Evolutionary conservation across 495 filamentous ascomycete genomes (phyloP).

Genomic region (Aspergillus saccharolyticus): DNA sequence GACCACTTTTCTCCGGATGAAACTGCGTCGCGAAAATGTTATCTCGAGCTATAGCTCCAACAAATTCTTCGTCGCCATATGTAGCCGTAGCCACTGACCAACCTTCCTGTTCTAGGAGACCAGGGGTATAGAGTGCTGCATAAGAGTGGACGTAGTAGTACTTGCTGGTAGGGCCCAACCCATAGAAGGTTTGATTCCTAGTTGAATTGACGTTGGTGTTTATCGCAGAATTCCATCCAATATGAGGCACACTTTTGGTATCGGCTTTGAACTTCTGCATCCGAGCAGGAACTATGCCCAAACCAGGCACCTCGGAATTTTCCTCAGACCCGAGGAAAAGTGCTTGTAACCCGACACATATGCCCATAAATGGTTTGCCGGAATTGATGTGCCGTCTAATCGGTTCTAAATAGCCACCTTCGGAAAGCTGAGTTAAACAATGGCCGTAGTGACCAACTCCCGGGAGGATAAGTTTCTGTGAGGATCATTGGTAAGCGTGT

Average conservation of each 20-base stretch:
- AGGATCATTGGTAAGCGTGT: conserved; percentile 19
- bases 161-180: conserved; percentile 72
- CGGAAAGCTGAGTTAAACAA: conserved; percentile 76
- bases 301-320: conserved; percentile 59
- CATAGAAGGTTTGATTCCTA: conserved; percentile 59
- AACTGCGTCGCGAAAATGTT: conserved; percentile 93
- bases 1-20: conserved; percentile 94
- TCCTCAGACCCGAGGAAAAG: conserved; percentile 83
- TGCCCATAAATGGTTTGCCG: conserved; percentile 95
- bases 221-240: conserved; percentile 92
- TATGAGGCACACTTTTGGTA: conserved; percentile 89
- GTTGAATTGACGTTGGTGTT: conserved; percentile 42
- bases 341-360: conserved; percentile 91
- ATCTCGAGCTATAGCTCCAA: conserved; percentile 79
- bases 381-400: conserved; percentile 73
- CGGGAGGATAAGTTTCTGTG: conserved; percentile 81
- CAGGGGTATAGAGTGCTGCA: conserved; percentile 69
- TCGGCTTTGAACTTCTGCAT: conserved; percentile 71
- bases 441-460: conserved; percentile 98
- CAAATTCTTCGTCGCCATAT: conserved; percentile 86
- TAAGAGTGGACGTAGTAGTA: conserved; percentile 99
- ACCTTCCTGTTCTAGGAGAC: conserved; percentile 66
- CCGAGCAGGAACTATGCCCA: conserved; percentile 65
- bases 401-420: conserved; percentile 74
- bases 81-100: conserved; percentile 85